phyloP scores from a whole-genome alignment of 495 filamentous ascomycete species.

The Penicillium lividum region DNA sequence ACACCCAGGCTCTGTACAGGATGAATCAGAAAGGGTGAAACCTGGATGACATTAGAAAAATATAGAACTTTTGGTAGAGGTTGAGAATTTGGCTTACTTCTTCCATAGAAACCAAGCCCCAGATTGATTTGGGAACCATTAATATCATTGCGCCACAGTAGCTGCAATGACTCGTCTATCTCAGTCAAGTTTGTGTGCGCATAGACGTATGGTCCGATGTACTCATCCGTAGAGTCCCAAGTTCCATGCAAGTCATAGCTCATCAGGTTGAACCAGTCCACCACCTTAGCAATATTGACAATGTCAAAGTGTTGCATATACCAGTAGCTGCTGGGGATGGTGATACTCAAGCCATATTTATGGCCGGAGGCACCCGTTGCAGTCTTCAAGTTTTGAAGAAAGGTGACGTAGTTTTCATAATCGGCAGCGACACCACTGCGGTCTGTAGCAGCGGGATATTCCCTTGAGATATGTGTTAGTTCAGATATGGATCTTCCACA shows the following conservation, averaged over 20 bases:
- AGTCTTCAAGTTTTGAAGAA: not conserved
- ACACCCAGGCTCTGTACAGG: not conserved
- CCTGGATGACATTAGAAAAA: no score
- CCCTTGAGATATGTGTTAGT: slow-evolving; percentile 10
- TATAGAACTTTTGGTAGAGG: no score
- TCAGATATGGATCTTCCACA: no score
- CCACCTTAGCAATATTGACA: not conserved
- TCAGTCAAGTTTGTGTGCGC: not conserved
- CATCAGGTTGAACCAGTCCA: not conserved
- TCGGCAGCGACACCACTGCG: not conserved
- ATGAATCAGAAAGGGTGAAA: not conserved
- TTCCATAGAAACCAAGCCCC: not conserved
- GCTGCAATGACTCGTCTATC: not conserved
- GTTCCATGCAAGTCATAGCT: not conserved
- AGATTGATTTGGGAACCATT: not conserved
- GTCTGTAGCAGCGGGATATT: slow-evolving; percentile 17
- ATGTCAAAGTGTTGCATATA: not conserved
- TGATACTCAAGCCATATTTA: not conserved
- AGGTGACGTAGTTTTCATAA: not conserved
- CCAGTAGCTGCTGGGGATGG: not conserved
- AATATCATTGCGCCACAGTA: not conserved
- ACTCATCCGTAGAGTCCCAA: not conserved
- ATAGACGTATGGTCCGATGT: not conserved
- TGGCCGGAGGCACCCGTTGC: no score
- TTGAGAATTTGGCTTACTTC: no score